These are phyloP conservation scores for Penicillium coprophilum DNA, from an alignment of 495 filamentous ascomycete species.

Conservation along the genomic window DNA sequence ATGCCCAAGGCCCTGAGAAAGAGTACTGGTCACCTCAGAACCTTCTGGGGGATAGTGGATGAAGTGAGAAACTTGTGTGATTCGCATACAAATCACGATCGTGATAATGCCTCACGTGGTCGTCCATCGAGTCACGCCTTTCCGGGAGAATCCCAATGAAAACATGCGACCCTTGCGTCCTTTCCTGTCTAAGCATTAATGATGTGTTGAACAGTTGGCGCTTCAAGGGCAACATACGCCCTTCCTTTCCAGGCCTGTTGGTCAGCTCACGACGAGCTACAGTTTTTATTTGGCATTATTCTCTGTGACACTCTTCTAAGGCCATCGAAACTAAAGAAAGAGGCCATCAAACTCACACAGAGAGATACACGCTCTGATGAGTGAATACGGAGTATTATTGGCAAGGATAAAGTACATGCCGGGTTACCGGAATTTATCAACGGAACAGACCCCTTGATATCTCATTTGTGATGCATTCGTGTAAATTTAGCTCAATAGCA, in stretches of 20 bases:
- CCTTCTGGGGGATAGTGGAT: constrained; percentile 43
- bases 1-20: constrained; percentile 79
- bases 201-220: neutral
- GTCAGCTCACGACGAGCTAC: neutral
- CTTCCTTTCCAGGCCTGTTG: neutral
- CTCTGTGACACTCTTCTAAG: neutral
- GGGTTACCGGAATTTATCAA: neutral
- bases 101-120: neutral
- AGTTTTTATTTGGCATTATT: neutral
- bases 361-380: neutral
- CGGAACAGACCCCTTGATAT: neutral
- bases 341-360: neutral
- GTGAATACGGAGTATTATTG: neutral
- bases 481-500: neutral
- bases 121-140: neutral
- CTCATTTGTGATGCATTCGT: neutral
- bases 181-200: neutral
- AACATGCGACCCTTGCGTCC: neutral
- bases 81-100: neutral
- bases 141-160: neutral
- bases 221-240: neutral
- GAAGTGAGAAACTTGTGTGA: constrained; percentile 11
- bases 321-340: neutral
- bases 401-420: neutral
- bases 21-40: constrained; percentile 90